Percentiles rank a stretch among this genome's conserved stretches.
These are phyloP conservation scores for Rutidosis leptorrhynchoides DNA, from an alignment of 129 eudicot species.

Conservation along the genomic window DNA sequence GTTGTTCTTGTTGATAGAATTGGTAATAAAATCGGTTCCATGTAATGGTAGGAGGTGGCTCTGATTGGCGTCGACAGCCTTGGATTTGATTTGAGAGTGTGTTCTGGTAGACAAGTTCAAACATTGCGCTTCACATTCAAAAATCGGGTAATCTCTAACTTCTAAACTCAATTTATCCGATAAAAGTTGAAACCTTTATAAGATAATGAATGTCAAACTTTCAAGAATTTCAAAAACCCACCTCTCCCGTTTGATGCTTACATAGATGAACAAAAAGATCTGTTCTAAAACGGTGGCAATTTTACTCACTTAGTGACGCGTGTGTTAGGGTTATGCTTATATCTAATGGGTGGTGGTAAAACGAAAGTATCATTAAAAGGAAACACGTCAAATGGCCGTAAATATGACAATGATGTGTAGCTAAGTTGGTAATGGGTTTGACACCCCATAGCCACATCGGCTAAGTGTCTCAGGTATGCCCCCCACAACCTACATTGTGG, in stretches of 20 bases:
- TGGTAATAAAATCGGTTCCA: neutral
- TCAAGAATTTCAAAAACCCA: neutral
- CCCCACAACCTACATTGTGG: no score
- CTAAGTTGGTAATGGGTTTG: no score
- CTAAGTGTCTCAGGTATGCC: no score
- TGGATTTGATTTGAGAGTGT: slow-evolving; percentile 77
- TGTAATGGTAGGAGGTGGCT: slow-evolving; percentile 63
- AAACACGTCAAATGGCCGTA: neutral
- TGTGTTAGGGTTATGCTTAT: neutral
- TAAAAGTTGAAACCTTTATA: neutral
- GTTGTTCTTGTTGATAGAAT: neutral
- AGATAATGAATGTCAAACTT: neutral
- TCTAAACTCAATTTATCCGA: neutral
- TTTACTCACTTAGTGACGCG: neutral
- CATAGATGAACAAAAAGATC: slow-evolving; percentile 6
- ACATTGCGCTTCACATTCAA: slow-evolving; percentile 72
- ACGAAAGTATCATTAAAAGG: neutral
- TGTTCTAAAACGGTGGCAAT: neutral
- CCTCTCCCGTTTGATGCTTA: neutral
- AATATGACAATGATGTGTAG: no score
- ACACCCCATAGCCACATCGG: no score
- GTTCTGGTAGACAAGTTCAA: slow-evolving; percentile 85
- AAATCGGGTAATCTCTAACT: slow-evolving; percentile 53
- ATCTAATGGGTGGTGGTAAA: neutral
- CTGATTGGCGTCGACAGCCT: slow-evolving; percentile 80